Percentiles rank a stretch among this genome's conserved stretches.
phyloP scores from a whole-genome alignment of 352 stramenopile species.

The Globisporangium viniferum region DNA sequence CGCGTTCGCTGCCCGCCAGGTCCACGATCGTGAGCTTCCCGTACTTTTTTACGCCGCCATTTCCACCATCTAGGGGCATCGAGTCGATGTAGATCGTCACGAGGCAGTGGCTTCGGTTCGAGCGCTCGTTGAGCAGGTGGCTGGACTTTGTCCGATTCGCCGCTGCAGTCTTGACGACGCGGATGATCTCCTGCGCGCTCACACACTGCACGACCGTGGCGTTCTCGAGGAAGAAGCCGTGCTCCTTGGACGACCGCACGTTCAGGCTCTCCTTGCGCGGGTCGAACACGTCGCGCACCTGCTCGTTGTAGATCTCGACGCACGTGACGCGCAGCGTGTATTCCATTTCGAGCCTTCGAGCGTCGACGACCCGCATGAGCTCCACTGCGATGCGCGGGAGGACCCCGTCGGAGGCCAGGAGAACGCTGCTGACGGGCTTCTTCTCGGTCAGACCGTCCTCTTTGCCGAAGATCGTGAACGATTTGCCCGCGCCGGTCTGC shows the following conservation, averaged over 20 bases:
- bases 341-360: constrained; percentile 30
- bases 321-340: constrained; percentile 67
- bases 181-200: constrained; percentile 55
- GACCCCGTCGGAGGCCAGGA: constrained; percentile 41
- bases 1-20: constrained; percentile 65
- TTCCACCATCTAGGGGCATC: constrained; percentile 20
- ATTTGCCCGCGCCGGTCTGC: constrained; percentile 71
- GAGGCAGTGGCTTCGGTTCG: constrained; percentile 74
- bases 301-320: constrained; percentile 80
- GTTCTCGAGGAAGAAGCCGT: constrained; percentile 73
- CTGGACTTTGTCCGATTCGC: constrained; percentile 65
- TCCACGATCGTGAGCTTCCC: constrained; percentile 79
- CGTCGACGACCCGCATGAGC: constrained; percentile 52
- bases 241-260: constrained; percentile 56
- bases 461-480: constrained; percentile 70
- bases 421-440: constrained; percentile 16
- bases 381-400: constrained; percentile 44
- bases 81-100: constrained; percentile 81
- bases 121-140: constrained; percentile 64
- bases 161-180: constrained; percentile 56
- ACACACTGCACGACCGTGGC: constrained; percentile 62
- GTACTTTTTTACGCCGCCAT: constrained; percentile 43
- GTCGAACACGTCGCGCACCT: constrained; percentile 64
- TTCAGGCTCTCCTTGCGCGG: constrained; percentile 50
- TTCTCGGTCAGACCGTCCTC: constrained; percentile 37